Conservation (phyloP, 2,329 filamentous ascomycete genomes). For the Phialophora verrucosa region DNA sequence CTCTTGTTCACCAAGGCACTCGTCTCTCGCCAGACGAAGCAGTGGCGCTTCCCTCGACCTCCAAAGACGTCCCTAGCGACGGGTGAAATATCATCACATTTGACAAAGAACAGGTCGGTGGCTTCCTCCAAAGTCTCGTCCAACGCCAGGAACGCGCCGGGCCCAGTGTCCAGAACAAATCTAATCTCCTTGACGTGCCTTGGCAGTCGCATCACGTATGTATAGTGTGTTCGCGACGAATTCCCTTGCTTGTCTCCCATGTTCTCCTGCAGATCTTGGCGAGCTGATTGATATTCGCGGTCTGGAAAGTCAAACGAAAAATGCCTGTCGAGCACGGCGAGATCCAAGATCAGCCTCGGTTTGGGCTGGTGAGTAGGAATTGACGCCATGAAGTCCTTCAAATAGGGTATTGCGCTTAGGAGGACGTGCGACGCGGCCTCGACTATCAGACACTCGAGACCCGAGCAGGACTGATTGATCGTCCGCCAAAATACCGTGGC, state of each 20-base stretch:
- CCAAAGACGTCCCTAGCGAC: constrained; percentile 1
- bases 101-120: constrained; percentile 23
- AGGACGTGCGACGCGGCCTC: constrained; percentile 25
- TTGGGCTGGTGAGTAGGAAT: constrained; percentile 6
- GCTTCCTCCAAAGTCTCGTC: constrained; percentile 20
- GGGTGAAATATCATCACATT: not conserved
- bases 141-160: constrained; percentile 24
- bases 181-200: constrained; percentile 26
- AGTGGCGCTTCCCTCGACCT: constrained; percentile 18
- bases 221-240: not conserved
- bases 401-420: constrained; percentile 24
- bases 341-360: constrained; percentile 28
- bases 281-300: constrained; percentile 23
- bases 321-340: constrained; percentile 30
- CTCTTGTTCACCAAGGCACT: not conserved
- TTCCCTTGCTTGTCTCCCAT: not conserved
- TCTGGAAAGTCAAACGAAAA: constrained; percentile 33
- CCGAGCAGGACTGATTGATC: constrained; percentile 22
- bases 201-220: constrained; percentile 26
- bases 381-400: constrained; percentile 27
- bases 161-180: constrained; percentile 28
- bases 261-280: constrained; percentile 17
- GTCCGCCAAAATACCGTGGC: constrained; percentile 22
- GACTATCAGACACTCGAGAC: constrained; percentile 23
- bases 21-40: constrained; percentile 25